A percentile compares a stretch with the other conserved stretches of the same genome.
Evolutionary conservation across 306 rosid species (phyloP).

Genomic region (Sicyos edulis): DNA sequence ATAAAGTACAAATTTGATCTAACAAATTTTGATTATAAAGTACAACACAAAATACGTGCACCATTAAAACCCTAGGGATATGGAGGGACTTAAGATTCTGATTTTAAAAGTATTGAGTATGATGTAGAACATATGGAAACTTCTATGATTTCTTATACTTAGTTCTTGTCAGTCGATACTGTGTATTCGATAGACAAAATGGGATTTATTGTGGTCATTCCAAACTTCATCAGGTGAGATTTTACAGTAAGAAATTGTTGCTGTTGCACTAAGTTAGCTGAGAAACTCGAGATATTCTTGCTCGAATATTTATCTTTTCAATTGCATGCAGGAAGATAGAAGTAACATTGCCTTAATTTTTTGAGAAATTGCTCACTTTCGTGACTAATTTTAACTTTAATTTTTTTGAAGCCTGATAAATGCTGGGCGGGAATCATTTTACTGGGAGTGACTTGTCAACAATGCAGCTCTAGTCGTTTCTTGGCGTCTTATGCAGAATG

Average conservation of each 20-base stretch:
- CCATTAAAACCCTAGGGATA: too few relatives aligned
- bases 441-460: constrained; percentile 75
- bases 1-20: too few relatives aligned
- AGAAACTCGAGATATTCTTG: constrained; percentile 9
- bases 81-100: too few relatives aligned
- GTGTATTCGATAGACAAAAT: too few relatives aligned
- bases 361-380: not conserved
- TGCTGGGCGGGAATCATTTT: constrained; percentile 81
- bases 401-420: constrained; percentile 71
- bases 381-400: constrained; percentile 23
- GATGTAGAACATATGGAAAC: too few relatives aligned
- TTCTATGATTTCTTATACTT: too few relatives aligned
- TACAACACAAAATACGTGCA: too few relatives aligned
- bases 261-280: not conserved
- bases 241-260: not conserved
- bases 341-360: not conserved
- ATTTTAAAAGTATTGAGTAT: too few relatives aligned
- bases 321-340: not conserved
- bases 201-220: too few relatives aligned
- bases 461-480: constrained; percentile 67
- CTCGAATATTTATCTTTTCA: not conserved
- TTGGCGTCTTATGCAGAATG: constrained; percentile 55
- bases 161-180: too few relatives aligned
- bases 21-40: too few relatives aligned
- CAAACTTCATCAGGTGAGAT: not conserved